Base-by-base conservation (phyloP, 192 early-diverging fungal genomes). In the Podila minutissima region DNA sequence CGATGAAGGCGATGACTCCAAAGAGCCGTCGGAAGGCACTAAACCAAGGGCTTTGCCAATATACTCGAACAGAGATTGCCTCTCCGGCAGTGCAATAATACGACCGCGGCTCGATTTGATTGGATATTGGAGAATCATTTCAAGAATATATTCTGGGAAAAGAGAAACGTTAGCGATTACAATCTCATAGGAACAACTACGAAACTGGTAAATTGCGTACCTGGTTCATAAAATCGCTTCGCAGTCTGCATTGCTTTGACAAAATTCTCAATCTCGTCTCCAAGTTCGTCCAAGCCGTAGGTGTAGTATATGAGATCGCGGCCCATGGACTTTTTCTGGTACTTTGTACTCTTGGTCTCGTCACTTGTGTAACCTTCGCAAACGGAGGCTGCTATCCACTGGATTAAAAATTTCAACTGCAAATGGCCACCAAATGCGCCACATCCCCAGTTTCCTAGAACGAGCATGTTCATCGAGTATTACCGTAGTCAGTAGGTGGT, bases 371-470 rank as follows among this genome's bases (percentile, higher is more conserved):
- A 73, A 12, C 61, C 70, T 26, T 49, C 66, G n/a, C 77, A 81
- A 2, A 81, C 63, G 13, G 77, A 81, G 1, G 77, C 77, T n/a
- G 77, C 77, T 0, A 81, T 10, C 38, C 72, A 32, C 28, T 81
- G 77, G 62, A 81, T 81, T 67, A 81, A 37, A 9, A 81, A 81
- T 62, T 81, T 81, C 10, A 81, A 48, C 17, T 81, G 66, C 4
- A 81, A 28, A 57, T 81, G 77, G 0, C 77, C 77, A 15, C 77
- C 77, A 59, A 81, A 81, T 51, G 77, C 77, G 1, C 77, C 77
- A 66, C 77, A 81, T 6, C 77, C 77, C 77, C 77, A 81, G 29
- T 81, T 79, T 8, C 76, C 74, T 77, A 77, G 11, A 1, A 53
- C n/a, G 50, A 53, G 50, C 17, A 55, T 26, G 19, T n/a, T 0